Conservation (phyloP, 257 asterid species). For the Ocimum tenuiflorum region DNA sequence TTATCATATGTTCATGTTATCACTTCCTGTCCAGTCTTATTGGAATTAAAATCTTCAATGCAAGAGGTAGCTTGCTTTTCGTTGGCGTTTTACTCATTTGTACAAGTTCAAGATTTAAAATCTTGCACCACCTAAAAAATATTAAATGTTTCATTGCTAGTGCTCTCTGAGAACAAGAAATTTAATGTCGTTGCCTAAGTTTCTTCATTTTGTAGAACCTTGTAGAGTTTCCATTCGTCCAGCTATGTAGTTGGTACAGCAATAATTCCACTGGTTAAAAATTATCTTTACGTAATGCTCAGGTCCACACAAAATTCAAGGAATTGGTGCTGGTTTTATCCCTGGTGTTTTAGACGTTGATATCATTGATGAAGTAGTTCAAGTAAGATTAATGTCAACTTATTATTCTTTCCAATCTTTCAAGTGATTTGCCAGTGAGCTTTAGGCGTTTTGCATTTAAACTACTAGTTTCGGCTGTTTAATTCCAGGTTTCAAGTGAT, state of each 20-base stretch:
- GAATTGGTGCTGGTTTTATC: conserved; percentile 93
- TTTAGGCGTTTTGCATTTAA: no score
- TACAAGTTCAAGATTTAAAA: background rate
- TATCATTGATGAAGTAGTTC: conserved; percentile 80
- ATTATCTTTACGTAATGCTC: conserved; percentile 17
- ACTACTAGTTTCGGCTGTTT: background rate
- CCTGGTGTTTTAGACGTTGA: conserved; percentile 72
- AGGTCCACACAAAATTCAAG: conserved; percentile 97
- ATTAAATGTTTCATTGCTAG: background rate
- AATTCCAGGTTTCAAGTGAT: conserved; percentile 67
- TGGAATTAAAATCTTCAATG: background rate
- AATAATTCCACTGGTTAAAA: conserved; percentile 4
- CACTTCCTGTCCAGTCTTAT: background rate
- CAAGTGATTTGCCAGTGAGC: background rate
- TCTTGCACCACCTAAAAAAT: background rate
- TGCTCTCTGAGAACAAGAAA: background rate
- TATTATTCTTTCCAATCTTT: background rate
- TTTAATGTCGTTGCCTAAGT: background rate
- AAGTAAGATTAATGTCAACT: conserved; percentile 41
- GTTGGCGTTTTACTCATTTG: background rate
- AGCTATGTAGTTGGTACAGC: background rate
- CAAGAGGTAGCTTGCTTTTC: background rate
- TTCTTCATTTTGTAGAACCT: no score
- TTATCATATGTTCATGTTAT: background rate
- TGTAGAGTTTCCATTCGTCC: background rate